A percentile compares a stretch with the other conserved stretches of the same genome.
These are phyloP conservation scores for Fusarium sp. DNA, from an alignment of 2,329 filamentous ascomycete species.

Conservation along the genomic window DNA sequence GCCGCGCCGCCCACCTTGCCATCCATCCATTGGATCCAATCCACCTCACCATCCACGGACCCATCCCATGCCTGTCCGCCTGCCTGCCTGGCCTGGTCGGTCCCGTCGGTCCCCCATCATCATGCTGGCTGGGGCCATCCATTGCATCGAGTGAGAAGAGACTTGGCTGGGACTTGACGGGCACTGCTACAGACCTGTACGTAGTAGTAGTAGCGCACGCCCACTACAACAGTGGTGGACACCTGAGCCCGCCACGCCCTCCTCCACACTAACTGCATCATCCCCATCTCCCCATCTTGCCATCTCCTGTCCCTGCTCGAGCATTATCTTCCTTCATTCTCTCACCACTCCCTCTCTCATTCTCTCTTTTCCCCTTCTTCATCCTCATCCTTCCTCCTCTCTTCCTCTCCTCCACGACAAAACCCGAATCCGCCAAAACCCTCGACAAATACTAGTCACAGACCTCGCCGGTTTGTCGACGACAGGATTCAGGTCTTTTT, in stretches of 20 bases:
- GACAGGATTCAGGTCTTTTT: constrained; percentile 47
- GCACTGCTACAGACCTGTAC: constrained; percentile 26
- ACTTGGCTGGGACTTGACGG: constrained; percentile 28
- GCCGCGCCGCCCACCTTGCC: constrained; percentile 29
- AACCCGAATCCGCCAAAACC: constrained; percentile 53
- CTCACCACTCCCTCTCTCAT: constrained; percentile 38
- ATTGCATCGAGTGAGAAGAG: constrained; percentile 4
- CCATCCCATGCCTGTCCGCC: not conserved
- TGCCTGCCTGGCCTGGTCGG: not conserved
- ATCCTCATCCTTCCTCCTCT: constrained; percentile 38
- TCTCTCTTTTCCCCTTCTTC: constrained; percentile 33
- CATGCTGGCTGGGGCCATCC: not conserved
- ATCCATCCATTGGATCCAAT: constrained; percentile 13
- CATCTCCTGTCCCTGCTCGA: constrained; percentile 36
- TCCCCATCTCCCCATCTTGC: constrained; percentile 43
- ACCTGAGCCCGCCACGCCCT: constrained; percentile 41
- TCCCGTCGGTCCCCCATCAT: not conserved
- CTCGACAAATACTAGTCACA: constrained; percentile 51
- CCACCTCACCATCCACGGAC: constrained; percentile 16
- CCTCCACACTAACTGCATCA: constrained; percentile 43
- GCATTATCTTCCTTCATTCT: constrained; percentile 41
- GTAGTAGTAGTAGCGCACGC: constrained; percentile 10
- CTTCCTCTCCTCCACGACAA: constrained; percentile 45
- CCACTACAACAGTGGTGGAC: constrained; percentile 32
- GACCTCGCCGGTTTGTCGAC: constrained; percentile 48